Evolutionary conservation across 192 early-diverging fungal genomes (phyloP), one percentile per base, ranked within the genome.

Genomic region (Glomus cerebriforme): DNA sequence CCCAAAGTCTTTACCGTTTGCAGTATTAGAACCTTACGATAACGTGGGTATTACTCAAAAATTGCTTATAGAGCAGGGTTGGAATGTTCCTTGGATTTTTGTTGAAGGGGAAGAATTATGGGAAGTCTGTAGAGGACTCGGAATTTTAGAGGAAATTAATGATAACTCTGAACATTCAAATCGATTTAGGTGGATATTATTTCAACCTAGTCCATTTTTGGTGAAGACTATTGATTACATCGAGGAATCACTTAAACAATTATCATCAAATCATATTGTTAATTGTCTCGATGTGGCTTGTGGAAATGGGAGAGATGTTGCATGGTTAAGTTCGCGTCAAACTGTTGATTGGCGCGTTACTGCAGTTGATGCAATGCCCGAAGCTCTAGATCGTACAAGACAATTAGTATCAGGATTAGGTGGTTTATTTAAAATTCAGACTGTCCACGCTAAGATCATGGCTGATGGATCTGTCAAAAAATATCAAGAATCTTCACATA

Each of bases 231-330:
- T 86, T 6, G 63, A 75, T 15, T 31, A 24, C 10, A 75, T 86
- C 24, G 83, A 86, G 63, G 19, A 70, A 32, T 64, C 70, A 15
- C 47, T 82, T 17, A n/a, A 22, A 6, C 22, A 8, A 7, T 4
- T 22, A 63, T 37, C 29, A 79, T 19, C n/a, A 17, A 54, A 54
- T n/a, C 12, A 59, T n/a, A 34, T 35, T 54, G 79, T 75, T 39
- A 43, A 75, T 60, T 84, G 81, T 29, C 70, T 86, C 7, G 85
- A 86, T 76, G 32, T 86, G 47, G 85, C 83, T 0, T 86, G 85
- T 67, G 85, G 85, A 19, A 79, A 79, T 24, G 85, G 85, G 10
- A 60, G 85, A 15, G 85, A 86, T 78, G 8, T 72, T 15, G 63
- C 59, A 0, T 86, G 85, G 85, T 32, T 86, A 7, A 69, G 82